Base-by-base conservation (phyloP, 2,329 filamentous ascomycete species). In the Trichoderma sp. region DNA sequence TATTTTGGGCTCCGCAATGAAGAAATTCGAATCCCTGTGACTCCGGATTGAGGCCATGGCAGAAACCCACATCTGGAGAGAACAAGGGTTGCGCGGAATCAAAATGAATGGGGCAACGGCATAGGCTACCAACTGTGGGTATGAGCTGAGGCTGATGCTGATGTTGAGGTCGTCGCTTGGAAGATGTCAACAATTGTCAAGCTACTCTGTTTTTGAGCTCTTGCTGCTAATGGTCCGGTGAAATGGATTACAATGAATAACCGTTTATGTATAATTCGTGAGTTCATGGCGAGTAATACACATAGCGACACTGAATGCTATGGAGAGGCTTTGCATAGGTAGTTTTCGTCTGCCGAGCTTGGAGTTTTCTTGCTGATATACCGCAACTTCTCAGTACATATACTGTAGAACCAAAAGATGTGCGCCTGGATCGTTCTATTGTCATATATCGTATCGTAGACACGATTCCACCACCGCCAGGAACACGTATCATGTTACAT, bases 401-500 rank as follows among this genome's bases (percentile, higher is more conserved):
- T 23, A 43, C 39, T 43, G 39, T 43, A 20, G n/a, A 36, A n/a
- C 59, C 9, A 20, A 1, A 47, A 4, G 15, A 58, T n/a, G 36
- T 8, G 15, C 53, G 53, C 11, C 26, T 23, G 28, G 39, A 26
- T 15, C 11, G 39, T 6, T 20, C 28, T 59, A 6, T 34, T 50
- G 65, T 58, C 65, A 47, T n/a, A 55, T 61, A 17, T 43, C 53
- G 39, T 26, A 43, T 59, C n/a, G 12, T 30, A 59, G 9, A 17
- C 28, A 34, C 23, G 63, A 28, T 58, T 68, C 65, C 65, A 32
- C 34, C 53, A 58, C 32, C 65, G 26, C 65, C 36, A 68, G 65
- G 55, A 68, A 67, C 64, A 67, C 64, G 64, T 68, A 68, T 68
- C 65, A 59, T 68, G 65, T 68, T 61, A 61, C 65, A 68, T 61